These are phyloP conservation scores for Beverwykella pulmonaria DNA, from an alignment of 495 filamentous ascomycete genomes.

Conservation along the genomic window DNA sequence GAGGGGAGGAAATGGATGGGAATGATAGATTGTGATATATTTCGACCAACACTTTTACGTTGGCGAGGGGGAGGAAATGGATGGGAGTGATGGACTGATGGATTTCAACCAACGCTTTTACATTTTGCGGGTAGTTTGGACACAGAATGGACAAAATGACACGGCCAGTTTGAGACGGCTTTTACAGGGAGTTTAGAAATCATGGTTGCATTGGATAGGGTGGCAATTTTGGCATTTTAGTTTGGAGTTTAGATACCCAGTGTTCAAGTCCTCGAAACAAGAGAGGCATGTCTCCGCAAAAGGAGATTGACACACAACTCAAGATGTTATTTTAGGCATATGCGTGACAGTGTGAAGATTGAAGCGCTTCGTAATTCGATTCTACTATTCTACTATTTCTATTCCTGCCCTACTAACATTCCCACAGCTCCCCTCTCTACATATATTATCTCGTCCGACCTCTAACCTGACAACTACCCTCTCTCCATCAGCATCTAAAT, in stretches of 20 bases:
- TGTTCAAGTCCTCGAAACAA: background rate
- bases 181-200: background rate
- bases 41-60: too few species aligned
- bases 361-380: too few species aligned
- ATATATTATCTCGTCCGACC: too few species aligned
- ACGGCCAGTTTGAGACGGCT: background rate
- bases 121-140: background rate
- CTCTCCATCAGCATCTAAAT: constrained; percentile 37
- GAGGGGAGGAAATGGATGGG: background rate
- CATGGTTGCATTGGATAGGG: background rate
- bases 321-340: background rate
- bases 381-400: too few species aligned
- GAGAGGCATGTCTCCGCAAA: background rate
- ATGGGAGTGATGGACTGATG: background rate
- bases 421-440: too few species aligned
- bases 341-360: too few species aligned
- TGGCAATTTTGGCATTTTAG: background rate
- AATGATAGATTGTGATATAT: background rate
- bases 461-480: too few species aligned
- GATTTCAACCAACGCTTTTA: background rate
- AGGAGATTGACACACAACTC: background rate
- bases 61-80: background rate
- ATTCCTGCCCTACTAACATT: too few species aligned
- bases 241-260: background rate
- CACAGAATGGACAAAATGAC: background rate